Evolutionary conservation across 176 grass and related monocot species (phyloP).

Genomic region (Triticum monococcum): DNA sequence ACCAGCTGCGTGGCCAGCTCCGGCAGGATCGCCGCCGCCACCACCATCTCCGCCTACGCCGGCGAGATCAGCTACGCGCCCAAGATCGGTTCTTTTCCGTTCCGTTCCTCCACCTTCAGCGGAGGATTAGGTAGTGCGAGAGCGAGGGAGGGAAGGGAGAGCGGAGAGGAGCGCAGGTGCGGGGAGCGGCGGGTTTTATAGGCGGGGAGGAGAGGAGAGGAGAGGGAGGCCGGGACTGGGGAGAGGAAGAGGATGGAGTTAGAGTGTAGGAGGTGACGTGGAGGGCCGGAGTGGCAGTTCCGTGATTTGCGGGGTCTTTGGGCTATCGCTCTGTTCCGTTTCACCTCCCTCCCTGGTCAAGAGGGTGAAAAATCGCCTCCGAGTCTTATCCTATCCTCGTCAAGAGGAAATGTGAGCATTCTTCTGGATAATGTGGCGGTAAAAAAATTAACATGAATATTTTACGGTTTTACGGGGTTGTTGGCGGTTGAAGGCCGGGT

Average conservation of each 20-base stretch:
- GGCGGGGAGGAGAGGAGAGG: neutral
- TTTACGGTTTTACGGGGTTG: neutral
- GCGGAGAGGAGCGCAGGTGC: neutral
- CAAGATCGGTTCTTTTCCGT: neutral
- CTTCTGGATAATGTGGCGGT: neutral
- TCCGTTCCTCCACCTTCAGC: neutral
- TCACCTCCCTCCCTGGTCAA: neutral
- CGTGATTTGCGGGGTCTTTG: neutral
- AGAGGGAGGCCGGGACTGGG: no score
- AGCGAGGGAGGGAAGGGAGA: no score
- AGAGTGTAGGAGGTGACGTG: neutral
- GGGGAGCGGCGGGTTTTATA: conserved; percentile 30
- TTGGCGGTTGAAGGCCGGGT: no score
- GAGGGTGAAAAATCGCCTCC: neutral
- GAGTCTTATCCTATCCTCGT: neutral
- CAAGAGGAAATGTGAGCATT: neutral
- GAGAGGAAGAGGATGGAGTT: neutral
- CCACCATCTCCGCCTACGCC: conserved; percentile 34
- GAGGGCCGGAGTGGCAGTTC: neutral
- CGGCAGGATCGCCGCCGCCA: conserved; percentile 47
- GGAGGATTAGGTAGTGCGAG: neutral
- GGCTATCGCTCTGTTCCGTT: neutral
- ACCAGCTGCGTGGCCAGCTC: conserved; percentile 71
- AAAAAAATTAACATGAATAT: neutral
- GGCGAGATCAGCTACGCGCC: neutral